Evolutionary conservation across 2,329 filamentous ascomycete species (phyloP), one percentile per base, ranked within the genome.

Genomic region (Trichoderma oligosporum): DNA sequence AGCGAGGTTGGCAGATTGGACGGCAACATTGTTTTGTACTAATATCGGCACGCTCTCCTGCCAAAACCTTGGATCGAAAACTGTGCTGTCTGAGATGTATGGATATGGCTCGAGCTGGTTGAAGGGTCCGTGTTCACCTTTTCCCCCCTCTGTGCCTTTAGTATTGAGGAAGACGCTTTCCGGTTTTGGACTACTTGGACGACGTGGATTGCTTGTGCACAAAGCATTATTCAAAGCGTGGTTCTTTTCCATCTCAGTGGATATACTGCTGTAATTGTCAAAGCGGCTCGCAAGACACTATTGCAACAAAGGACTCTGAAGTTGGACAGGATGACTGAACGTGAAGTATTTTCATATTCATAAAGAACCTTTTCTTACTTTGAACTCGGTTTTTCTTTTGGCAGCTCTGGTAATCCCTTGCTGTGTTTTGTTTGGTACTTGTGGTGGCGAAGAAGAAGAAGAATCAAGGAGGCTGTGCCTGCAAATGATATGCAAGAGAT

Each of bases 1-100:
- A 7, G 73, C 73, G 29, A 73, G 65, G 56, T 69, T 70, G 16
- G 74, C 73, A 44, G 70, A 70, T 7, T 68, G 67, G 9, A 76
- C 65, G 2, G 72, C 68, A 7, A 66, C 61, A 45, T 71, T 69
- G 22, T 68, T 62, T 11, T 61, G 66, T 14, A 70, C 62, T 11
- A 76, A 65, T 14, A 67, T 67, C 2, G 71, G 72, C 6, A 74
- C 69, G 1, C 64, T 67, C 5, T 65, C 61, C 11, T 62, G 67
- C 71, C 73, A 76, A n/a, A 75, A 69, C 0, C 52, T 44, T 14
- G 68, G 65, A 14, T 68, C 62, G n/a, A 74, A 70, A 57, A 67
- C 65, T 2, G 35, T 41, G 48, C 33, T 58, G 18, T 41, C 22
- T 6, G 41, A 24, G 12, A 58, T 29, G 16, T 8, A 16, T 53